These are phyloP conservation scores for Pilasporangium apinafurcum DNA, from an alignment of 352 stramenopile species.

Conservation along the genomic window DNA sequence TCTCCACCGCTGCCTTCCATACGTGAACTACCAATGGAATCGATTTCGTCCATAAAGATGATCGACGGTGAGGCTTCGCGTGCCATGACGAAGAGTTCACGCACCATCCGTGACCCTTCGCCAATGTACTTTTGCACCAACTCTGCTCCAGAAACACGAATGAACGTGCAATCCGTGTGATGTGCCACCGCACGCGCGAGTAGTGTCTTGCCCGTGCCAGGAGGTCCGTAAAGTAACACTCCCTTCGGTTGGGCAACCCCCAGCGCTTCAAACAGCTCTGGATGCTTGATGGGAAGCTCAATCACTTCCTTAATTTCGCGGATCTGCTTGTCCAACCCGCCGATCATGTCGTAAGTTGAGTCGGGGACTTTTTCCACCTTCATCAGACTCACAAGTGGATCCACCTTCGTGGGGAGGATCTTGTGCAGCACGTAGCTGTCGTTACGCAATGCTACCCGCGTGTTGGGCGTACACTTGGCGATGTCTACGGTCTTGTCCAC, in stretches of 20 bases:
- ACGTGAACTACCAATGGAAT: slow-evolving; percentile 95
- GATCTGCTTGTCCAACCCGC: slow-evolving; percentile 99
- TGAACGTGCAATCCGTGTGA: slow-evolving; percentile 99
- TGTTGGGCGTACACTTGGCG: slow-evolving; percentile 97
- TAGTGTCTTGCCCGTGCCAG: slow-evolving; percentile 98
- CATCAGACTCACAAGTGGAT: slow-evolving; percentile 91
- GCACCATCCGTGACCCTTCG: slow-evolving; percentile 97
- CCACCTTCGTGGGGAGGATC: slow-evolving; percentile 98
- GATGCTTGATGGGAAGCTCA: slow-evolving; percentile 99
- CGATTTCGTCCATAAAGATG: slow-evolving; percentile 99
- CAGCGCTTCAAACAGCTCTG: slow-evolving; percentile 98
- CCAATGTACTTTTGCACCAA: slow-evolving; percentile 99
- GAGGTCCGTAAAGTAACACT: slow-evolving; percentile 94
- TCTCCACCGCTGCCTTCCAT: slow-evolving; percentile 93
- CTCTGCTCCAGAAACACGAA: slow-evolving; percentile 97
- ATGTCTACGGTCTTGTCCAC: slow-evolving; percentile 97
- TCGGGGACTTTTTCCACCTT: slow-evolving; percentile 99
- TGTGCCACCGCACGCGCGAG: slow-evolving; percentile 97
- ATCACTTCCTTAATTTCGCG: slow-evolving; percentile 99
- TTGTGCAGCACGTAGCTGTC: slow-evolving; percentile 99
- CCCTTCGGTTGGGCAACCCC: slow-evolving; percentile 98
- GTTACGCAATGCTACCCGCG: slow-evolving; percentile 97
- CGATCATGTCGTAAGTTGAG: slow-evolving; percentile 99
- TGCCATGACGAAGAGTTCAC: slow-evolving; percentile 99
- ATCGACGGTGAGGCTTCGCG: slow-evolving; percentile 96